Evolutionary conservation across 192 early-diverging fungal genomes (phyloP).

Genomic region (Dissophora globulifera): DNA sequence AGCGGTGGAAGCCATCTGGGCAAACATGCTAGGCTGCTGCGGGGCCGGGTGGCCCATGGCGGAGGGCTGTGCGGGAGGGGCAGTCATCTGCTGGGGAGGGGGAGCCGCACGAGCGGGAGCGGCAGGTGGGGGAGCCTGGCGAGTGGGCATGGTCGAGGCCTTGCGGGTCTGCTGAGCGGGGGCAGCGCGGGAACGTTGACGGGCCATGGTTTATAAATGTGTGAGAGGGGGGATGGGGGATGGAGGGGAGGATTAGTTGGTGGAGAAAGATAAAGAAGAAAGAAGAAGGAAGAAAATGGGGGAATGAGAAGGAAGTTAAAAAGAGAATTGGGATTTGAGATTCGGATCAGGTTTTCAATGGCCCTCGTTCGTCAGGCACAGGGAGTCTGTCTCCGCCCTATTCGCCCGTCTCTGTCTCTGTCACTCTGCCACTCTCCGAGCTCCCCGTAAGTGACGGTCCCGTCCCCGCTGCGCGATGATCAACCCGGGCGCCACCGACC

Average conservation of each 20-base stretch:
- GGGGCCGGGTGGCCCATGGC: constrained; percentile 67
- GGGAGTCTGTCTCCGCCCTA: no score
- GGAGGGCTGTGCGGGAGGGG: constrained; percentile 56
- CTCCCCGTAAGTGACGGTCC: no score
- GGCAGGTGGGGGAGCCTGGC: constrained; percentile 67
- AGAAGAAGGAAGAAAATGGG: no score
- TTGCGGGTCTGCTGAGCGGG: constrained; percentile 63
- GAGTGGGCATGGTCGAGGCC: constrained; percentile 68
- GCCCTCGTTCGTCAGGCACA: no score
- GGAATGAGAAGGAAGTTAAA: no score
- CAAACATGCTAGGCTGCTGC: constrained; percentile 80
- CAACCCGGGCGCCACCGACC: no score
- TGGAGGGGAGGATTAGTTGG: constrained; percentile 18
- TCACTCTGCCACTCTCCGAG: no score
- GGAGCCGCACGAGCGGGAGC: constrained; percentile 52
- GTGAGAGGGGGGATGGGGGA: neutral
- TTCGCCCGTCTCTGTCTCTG: no score
- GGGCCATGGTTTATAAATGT: constrained; percentile 35
- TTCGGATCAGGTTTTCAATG: no score
- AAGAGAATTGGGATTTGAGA: no score
- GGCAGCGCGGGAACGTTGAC: constrained; percentile 59
- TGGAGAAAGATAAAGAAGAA: no score
- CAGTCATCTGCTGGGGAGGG: constrained; percentile 52
- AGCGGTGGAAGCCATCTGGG: constrained; percentile 93
- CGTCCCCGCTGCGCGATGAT: no score